Evolutionary conservation across 106 monocot genomes (phyloP).

Genomic region (Gastrodia elata): DNA sequence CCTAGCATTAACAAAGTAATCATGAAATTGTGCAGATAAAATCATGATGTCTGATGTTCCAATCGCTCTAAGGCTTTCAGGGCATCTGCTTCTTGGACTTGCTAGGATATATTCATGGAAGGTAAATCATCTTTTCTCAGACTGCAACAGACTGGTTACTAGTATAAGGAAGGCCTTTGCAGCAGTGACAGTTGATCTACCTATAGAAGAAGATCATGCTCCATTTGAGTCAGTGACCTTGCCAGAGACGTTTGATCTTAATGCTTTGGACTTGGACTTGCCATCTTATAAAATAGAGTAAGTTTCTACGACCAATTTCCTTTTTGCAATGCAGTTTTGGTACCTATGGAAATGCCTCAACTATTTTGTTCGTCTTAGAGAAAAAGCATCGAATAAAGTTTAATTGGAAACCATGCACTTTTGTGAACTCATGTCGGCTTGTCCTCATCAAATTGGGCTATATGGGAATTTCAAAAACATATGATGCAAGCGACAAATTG

Average conservation of each 20-base stretch:
- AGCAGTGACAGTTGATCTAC: slow-evolving; percentile 46
- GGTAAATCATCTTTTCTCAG: slow-evolving; percentile 71
- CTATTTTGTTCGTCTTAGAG: background rate
- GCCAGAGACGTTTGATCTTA: slow-evolving; percentile 73
- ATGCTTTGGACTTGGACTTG: slow-evolving; percentile 57
- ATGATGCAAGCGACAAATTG: no score
- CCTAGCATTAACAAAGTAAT: background rate
- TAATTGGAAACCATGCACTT: background rate
- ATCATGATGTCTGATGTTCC: slow-evolving; percentile 84
- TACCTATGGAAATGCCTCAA: background rate
- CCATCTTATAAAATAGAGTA: slow-evolving; percentile 28
- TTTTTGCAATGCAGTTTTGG: background rate
- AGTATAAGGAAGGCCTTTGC: slow-evolving; percentile 38
- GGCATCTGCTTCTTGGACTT: slow-evolving; percentile 73
- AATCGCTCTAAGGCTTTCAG: slow-evolving; percentile 81
- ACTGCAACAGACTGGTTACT: slow-evolving; percentile 45
- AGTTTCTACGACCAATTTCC: background rate
- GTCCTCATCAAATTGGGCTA: no score
- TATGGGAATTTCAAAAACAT: no score
- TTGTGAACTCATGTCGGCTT: no score
- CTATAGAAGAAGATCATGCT: slow-evolving; percentile 46
- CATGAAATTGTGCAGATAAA: slow-evolving; percentile 19
- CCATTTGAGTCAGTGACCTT: slow-evolving; percentile 61
- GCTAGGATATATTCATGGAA: slow-evolving; percentile 85
- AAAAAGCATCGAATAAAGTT: background rate